A percentile compares a stretch with the other conserved stretches of the same genome.
These are phyloP conservation scores for Agapanthus africanus DNA, from an alignment of 106 monocot species.

Conservation along the genomic window DNA sequence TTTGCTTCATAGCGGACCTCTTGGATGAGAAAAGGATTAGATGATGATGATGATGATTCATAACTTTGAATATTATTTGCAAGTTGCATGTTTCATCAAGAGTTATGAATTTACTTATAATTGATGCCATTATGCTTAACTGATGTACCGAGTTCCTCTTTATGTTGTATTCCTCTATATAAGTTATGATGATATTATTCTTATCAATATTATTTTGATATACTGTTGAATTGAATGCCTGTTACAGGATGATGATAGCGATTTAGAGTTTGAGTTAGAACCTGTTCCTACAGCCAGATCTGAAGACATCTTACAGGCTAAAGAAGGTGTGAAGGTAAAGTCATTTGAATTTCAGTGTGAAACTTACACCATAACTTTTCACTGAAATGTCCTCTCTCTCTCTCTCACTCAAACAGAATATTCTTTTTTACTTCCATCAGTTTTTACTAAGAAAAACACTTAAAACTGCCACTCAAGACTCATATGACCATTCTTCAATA, in stretches of 20 bases:
- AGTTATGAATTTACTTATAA: neutral
- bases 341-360: neutral
- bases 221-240: neutral
- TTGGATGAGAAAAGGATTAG: too few relatives aligned
- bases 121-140: neutral
- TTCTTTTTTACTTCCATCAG: neutral
- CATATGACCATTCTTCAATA: neutral
- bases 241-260: conserved; percentile 17
- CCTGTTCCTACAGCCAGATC: conserved; percentile 1
- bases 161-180: neutral
- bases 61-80: too few relatives aligned
- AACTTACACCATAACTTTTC: neutral
- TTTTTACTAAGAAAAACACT: neutral
- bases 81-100: neutral
- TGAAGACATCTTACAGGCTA: conserved; percentile 4
- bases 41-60: too few relatives aligned
- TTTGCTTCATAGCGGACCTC: too few relatives aligned
- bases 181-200: too few relatives aligned
- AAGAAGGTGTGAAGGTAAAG: conserved; percentile 6
- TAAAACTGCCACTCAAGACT: neutral
- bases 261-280: conserved; percentile 16
- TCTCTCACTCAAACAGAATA: too few relatives aligned
- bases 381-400: neutral
- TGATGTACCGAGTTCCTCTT: neutral
- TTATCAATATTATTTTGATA: neutral